Conservation (phyloP, 2,329 filamentous ascomycete species). For the Xylaria sp. region DNA sequence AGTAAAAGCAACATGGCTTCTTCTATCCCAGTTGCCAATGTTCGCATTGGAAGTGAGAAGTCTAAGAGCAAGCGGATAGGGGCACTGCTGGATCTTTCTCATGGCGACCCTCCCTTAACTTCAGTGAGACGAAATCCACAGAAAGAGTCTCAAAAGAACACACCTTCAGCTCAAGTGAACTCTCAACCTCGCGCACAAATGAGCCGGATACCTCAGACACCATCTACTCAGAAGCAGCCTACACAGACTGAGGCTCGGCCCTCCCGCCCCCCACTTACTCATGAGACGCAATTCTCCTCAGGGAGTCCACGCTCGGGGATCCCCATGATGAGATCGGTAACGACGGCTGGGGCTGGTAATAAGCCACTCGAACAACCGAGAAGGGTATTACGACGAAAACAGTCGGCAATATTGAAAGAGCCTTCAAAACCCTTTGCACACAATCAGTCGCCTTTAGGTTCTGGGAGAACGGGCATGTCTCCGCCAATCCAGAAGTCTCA, state of each 20-base stretch:
- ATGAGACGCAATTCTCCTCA: constrained; percentile 59
- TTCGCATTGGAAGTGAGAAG: constrained; percentile 45
- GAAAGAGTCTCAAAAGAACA: constrained; percentile 45
- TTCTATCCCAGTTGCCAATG: constrained; percentile 44
- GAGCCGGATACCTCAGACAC: constrained; percentile 54
- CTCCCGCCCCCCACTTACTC: constrained; percentile 53
- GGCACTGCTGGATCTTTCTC: constrained; percentile 45
- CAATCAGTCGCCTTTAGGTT: constrained; percentile 52
- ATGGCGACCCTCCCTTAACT: constrained; percentile 43
- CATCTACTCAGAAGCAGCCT: constrained; percentile 44
- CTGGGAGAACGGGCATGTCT: constrained; percentile 55
- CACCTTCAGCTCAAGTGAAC: constrained; percentile 37
- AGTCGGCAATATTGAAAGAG: constrained; percentile 58
- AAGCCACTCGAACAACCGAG: constrained; percentile 51
- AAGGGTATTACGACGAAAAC: constrained; percentile 62
- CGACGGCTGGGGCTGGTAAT: constrained; percentile 52
- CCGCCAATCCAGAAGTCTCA: constrained; percentile 57
- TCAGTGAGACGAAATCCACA: constrained; percentile 42
- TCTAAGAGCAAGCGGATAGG: constrained; percentile 45
- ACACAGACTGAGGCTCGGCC: constrained; percentile 28
- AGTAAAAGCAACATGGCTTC: constrained; percentile 50
- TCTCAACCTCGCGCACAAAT: constrained; percentile 44
- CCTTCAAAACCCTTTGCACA: constrained; percentile 43
- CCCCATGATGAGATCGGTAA: constrained; percentile 50
- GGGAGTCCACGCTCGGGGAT: constrained; percentile 49